These are phyloP conservation scores for Cerioporus squamosus DNA, from an alignment of 1,284 basidiomycete species.

Conservation along the genomic window DNA sequence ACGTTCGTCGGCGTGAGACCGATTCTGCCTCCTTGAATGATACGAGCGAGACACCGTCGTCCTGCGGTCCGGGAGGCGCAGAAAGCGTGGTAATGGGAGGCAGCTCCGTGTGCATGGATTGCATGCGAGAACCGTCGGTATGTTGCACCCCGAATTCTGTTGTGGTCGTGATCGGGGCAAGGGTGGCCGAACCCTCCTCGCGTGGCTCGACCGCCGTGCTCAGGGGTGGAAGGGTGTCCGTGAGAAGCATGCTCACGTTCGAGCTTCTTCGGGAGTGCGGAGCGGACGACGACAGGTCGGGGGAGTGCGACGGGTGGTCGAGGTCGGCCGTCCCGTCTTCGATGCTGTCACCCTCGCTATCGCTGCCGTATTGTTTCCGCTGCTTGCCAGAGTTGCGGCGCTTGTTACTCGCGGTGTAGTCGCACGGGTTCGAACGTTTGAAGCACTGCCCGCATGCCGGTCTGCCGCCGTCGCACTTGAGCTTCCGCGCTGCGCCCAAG, in stretches of 20 bases:
- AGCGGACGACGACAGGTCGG: slow-evolving; percentile 56
- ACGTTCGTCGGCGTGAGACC: slow-evolving; percentile 53
- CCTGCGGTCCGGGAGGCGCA: slow-evolving; percentile 23
- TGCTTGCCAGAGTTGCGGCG: slow-evolving; percentile 61
- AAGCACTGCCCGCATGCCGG: slow-evolving; percentile 79
- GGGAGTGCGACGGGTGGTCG: slow-evolving; percentile 64
- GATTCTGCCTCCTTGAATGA: slow-evolving; percentile 20
- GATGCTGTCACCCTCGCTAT: slow-evolving; percentile 64
- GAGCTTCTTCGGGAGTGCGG: slow-evolving; percentile 63
- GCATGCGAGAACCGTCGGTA: slow-evolving; percentile 13
- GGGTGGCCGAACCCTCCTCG: slow-evolving; percentile 27
- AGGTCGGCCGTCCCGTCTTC: slow-evolving; percentile 43
- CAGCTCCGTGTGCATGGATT: slow-evolving; percentile 49
- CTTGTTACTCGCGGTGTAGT: slow-evolving; percentile 78
- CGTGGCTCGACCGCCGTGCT: slow-evolving; percentile 30
- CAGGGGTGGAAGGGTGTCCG: slow-evolving; percentile 36
- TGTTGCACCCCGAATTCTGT: slow-evolving; percentile 14
- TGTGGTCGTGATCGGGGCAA: slow-evolving; percentile 32
- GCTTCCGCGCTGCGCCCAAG: slow-evolving; percentile 63
- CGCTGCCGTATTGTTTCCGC: slow-evolving; percentile 60
- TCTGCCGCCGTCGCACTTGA: slow-evolving; percentile 82
- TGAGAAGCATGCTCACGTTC: slow-evolving; percentile 48
- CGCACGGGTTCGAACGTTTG: slow-evolving; percentile 75
- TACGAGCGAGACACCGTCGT: slow-evolving; percentile 20
- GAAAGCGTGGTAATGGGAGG: slow-evolving; percentile 73